A percentile compares a stretch with the other conserved stretches of the same genome.
Evolutionary conservation across 202 grass and related monocot species (phyloP).

Genomic region (Digitaria exilis): DNA sequence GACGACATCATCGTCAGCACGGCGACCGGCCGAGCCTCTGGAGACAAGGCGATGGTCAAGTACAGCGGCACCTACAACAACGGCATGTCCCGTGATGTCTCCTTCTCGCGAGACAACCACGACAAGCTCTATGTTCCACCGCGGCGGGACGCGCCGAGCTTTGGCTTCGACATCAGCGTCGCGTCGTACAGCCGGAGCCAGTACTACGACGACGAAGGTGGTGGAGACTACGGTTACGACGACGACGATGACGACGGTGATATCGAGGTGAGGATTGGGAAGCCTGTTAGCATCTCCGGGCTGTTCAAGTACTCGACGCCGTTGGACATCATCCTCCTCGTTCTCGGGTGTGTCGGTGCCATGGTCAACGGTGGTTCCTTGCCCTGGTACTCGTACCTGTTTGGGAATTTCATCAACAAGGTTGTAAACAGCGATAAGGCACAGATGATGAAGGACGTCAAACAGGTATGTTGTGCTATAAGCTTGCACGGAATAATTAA

Average conservation of each 20-base stretch:
- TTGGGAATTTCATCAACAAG: slow-evolving; percentile 73
- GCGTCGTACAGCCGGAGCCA: slow-evolving; percentile 31
- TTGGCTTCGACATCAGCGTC: slow-evolving; percentile 36
- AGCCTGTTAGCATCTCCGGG: slow-evolving; percentile 46
- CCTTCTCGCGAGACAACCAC: slow-evolving; percentile 56
- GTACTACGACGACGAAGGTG: neutral
- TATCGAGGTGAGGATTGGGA: slow-evolving; percentile 40
- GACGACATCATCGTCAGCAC: slow-evolving; percentile 20
- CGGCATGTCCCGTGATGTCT: slow-evolving; percentile 37
- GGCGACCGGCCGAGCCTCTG: neutral
- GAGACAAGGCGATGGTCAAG: neutral
- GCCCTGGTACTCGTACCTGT: slow-evolving; percentile 81
- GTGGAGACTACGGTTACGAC: neutral
- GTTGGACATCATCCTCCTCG: slow-evolving; percentile 52
- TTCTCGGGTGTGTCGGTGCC: slow-evolving; percentile 60
- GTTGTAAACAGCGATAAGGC: slow-evolving; percentile 45
- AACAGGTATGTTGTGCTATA: slow-evolving; percentile 13
- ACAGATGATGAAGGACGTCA: slow-evolving; percentile 69
- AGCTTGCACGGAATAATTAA: neutral
- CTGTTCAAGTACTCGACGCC: slow-evolving; percentile 67
- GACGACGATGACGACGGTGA: slow-evolving; percentile 45
- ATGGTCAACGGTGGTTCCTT: slow-evolving; percentile 67
- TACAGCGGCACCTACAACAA: slow-evolving; percentile 16
- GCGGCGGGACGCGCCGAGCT: slow-evolving; percentile 21
- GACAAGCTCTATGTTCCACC: slow-evolving; percentile 48